Conservation (phyloP, 2,329 filamentous ascomycete genomes). For the Fusarium lyarnte region DNA sequence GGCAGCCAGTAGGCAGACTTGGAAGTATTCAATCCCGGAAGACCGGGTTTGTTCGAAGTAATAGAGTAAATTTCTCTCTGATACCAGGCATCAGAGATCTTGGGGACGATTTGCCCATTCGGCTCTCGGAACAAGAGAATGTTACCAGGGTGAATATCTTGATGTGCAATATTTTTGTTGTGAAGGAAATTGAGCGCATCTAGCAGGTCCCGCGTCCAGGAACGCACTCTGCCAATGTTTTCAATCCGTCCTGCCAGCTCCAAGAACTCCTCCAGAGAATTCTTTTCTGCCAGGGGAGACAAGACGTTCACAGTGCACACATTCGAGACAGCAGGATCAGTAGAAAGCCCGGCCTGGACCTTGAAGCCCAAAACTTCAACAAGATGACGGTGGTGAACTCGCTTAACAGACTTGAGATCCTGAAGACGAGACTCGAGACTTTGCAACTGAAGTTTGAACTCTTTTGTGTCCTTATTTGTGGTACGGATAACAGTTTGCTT, state of each 20-base stretch:
- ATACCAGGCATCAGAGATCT: constrained; percentile 78
- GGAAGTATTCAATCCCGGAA: constrained; percentile 66
- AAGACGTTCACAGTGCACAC: constrained; percentile 80
- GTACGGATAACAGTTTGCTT: constrained; percentile 74
- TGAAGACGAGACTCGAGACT: constrained; percentile 81
- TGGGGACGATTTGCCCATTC: constrained; percentile 75
- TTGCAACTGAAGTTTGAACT: constrained; percentile 80
- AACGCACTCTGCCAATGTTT: constrained; percentile 76
- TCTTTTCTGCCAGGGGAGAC: constrained; percentile 81
- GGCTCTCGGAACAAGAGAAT: constrained; percentile 78
- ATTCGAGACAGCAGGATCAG: constrained; percentile 50
- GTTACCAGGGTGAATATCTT: constrained; percentile 82
- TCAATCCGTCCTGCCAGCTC: constrained; percentile 80
- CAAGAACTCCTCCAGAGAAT: constrained; percentile 82
- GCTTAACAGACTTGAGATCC: constrained; percentile 76
- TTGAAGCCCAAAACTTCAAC: constrained; percentile 85
- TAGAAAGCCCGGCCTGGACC: constrained; percentile 66
- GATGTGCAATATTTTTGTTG: constrained; percentile 83
- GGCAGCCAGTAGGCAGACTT: constrained; percentile 86
- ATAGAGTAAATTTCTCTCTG: constrained; percentile 74
- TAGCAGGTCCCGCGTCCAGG: constrained; percentile 91
- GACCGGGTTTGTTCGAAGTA: constrained; percentile 60
- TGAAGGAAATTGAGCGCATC: constrained; percentile 91
- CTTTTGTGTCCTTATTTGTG: constrained; percentile 64
- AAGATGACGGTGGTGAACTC: constrained; percentile 78